Evolutionary conservation across 1,284 basidiomycete genomes (phyloP).

Genomic region (Xerocomus alliaceus): DNA sequence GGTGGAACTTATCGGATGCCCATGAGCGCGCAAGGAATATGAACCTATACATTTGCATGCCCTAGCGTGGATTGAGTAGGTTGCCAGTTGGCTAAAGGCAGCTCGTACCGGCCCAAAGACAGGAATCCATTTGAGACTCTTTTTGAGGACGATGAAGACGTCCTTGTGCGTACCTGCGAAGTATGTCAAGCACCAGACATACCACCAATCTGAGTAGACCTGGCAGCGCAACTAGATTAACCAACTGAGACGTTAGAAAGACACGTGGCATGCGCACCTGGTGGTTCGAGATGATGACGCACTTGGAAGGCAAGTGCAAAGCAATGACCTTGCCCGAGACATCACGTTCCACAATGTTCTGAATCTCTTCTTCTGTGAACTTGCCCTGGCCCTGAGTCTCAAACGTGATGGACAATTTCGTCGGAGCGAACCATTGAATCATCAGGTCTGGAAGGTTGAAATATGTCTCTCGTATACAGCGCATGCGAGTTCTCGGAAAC

Average conservation of each 20-base stretch:
- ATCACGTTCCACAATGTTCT: conserved; percentile 61
- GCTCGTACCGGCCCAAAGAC: conserved; percentile 83
- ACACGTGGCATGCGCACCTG: conserved; percentile 56
- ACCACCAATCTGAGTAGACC: conserved; percentile 93
- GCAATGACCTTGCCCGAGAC: conserved; percentile 60
- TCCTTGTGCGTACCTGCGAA: conserved; percentile 75
- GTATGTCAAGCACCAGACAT: conserved; percentile 87
- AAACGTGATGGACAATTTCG: conserved; percentile 76
- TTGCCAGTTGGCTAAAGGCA: not conserved
- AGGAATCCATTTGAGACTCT: conserved; percentile 87
- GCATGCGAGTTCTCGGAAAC: conserved; percentile 37
- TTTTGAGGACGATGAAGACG: conserved; percentile 90
- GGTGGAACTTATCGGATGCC: conserved; percentile 77
- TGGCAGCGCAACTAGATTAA: conserved; percentile 41
- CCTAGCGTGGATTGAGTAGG: conserved; percentile 50
- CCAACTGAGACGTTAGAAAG: not conserved
- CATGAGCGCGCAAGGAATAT: conserved; percentile 89
- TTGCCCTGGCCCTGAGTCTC: conserved; percentile 69
- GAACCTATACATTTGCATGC: conserved; percentile 92
- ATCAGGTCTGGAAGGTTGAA: conserved; percentile 63
- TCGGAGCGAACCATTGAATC: conserved; percentile 84
- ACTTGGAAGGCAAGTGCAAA: conserved; percentile 77
- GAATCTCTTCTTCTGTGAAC: conserved; percentile 64
- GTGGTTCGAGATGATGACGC: conserved; percentile 83
- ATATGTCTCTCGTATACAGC: conserved; percentile 1